Base-by-base conservation (phyloP, 1,139 yeast species). In the Yamadazyma oceani region DNA sequence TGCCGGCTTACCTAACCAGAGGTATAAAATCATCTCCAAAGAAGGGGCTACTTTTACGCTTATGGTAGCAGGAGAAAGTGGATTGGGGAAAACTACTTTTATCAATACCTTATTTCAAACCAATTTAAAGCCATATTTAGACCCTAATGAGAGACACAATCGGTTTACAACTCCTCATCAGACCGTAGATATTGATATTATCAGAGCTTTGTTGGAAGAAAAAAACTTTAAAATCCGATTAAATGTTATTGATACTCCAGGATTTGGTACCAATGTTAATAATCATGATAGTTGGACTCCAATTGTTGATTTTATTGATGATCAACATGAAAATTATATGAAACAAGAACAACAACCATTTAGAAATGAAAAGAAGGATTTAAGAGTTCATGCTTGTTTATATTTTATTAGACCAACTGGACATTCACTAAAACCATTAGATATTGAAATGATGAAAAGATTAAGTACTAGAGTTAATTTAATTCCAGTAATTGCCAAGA, bases 341-440 rank as follows among this genome's bases (percentile, higher is more conserved):
- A 83, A 87, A 57, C 98, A 94, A 66, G 97, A 92, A 62, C 95
- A 89, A 62, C 98, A 94, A 67, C 98, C 98, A 26, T 62, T 65
- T 42, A 82, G 98, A 62, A 52, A 46, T 4, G 72, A 69, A 41
- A 79, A 74, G 57, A 83, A 81, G 54, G 98, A 94, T 63, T 70
- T 89, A 62, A 78, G 98, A 51, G 97, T 92, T 25, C 97, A 92
- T 57, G 97, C 95, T 3, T 90, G 96, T 62, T 73, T 92, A 45
- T 92, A 92, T 66, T 92, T 92, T 60, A 87, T 92, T 51, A 82
- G 96, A 54, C 98, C 98, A 40, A 87, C 97, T 1, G 98, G 97
- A 31, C 97, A 90, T 62, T 80, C 95, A 31, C 73, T 92, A 53
- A 89, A 88, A 64, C 97, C 98, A 3, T 73, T 92, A 53, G 99